Evolutionary conservation across 1,284 basidiomycete species (phyloP), one percentile per base, ranked within the genome.

Genomic region (Coniferiporia sulphurascens): DNA sequence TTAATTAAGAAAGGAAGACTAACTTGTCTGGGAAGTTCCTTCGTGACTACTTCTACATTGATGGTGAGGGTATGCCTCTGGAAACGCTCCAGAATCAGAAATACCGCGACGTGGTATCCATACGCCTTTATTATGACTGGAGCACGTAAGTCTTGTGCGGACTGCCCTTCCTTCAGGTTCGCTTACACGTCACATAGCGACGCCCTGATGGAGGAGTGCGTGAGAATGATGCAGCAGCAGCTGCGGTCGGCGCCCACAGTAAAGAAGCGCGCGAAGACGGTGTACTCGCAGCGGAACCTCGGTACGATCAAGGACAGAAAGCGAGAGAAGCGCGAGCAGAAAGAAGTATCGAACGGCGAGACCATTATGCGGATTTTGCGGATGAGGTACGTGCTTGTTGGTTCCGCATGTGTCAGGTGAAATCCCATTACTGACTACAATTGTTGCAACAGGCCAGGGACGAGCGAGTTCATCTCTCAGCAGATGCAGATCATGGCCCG

Each of bases 261-360:
- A 62, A 89, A 88, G 77, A 92, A 90, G 72, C 87, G 94, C 4
- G 88, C 87, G 4, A 98, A 98, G 80, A 91, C 92, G 61, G 91
- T 98, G 35, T 89, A 93, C 66, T 79, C 85, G 4, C 92, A 94
- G 66, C 87, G 88, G 48, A 98, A 97, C 71, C 81, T 99, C 15
- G 96, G 96, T 7, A 99, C 97, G 3, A 99, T 99, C 73, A 89
- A 89, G 72, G 88, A 96, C 69, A 83, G 93, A 63, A 99, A 98
- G 80, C 87, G 86, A 70, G 93, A 95, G 74, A 98, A 96, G 80
- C 82, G 85, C 67, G 81, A 92, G 65, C 83, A 87, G 70, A 87
- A 87, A 66, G 84, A 89, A 61, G 79, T 79, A 1, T 81, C 78
- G 19, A 89, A 85, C 66, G 91, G 90, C 49, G 93, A 98, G 74